Evolutionary conservation across 106 monocot species (phyloP).

Genomic region (Amphibolis antarctica): DNA sequence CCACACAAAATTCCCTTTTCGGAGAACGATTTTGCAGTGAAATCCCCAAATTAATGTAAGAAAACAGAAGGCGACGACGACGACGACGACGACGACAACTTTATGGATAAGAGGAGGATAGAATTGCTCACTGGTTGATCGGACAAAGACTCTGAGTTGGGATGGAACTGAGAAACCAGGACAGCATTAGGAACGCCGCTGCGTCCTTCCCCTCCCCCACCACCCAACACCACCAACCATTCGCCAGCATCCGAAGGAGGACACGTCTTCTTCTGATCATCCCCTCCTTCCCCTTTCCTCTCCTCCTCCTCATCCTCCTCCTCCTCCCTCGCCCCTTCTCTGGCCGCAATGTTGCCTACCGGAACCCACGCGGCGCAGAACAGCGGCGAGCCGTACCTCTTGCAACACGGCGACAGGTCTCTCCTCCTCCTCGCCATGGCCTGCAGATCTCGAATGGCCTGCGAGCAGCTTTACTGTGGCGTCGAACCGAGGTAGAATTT

Average conservation of each 20-base stretch:
- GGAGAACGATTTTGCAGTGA: too few species aligned
- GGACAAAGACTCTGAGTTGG: slow-evolving; percentile 31
- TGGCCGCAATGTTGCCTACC: slow-evolving; percentile 25
- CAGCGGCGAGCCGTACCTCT: slow-evolving; percentile 72
- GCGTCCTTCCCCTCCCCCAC: slow-evolving; percentile 80
- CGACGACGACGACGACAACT: too few species aligned
- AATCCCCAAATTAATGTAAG: too few species aligned
- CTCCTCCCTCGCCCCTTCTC: background rate
- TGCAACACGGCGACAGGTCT: slow-evolving; percentile 35
- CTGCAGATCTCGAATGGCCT: background rate
- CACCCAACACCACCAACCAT: slow-evolving; percentile 46
- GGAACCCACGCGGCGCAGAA: slow-evolving; percentile 68
- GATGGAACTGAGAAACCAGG: slow-evolving; percentile 45
- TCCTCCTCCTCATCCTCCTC: slow-evolving; percentile 10
- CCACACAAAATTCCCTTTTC: too few species aligned
- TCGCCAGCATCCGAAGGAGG: background rate
- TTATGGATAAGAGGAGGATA: too few species aligned
- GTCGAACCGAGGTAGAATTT: too few species aligned
- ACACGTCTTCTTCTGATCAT: background rate
- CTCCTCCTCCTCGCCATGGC: slow-evolving; percentile 12
- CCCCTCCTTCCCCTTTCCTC: slow-evolving; percentile 3
- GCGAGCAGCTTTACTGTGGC: too few species aligned
- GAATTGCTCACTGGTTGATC: slow-evolving; percentile 39
- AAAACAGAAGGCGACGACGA: too few species aligned
- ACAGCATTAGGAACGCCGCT: slow-evolving; percentile 80